Evolutionary conservation across 371 early-diverging fungal genomes (phyloP).

Genomic region (Mortierella sp.): DNA sequence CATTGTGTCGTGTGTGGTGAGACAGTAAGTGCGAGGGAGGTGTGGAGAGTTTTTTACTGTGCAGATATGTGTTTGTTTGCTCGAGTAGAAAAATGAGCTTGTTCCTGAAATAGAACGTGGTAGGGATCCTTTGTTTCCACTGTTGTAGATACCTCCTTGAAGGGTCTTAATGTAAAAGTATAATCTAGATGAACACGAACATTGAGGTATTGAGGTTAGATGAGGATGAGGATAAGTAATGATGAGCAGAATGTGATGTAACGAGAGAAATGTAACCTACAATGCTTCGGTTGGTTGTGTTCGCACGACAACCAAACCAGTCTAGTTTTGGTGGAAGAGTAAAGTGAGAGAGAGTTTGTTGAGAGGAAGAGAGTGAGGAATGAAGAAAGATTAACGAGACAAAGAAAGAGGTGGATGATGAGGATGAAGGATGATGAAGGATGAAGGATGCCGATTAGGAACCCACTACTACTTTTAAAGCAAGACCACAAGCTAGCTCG

Average conservation of each 20-base stretch:
- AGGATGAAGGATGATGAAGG: neutral
- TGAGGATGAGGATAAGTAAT: neutral
- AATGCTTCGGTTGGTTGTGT: too few species aligned
- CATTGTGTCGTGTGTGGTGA: too few species aligned
- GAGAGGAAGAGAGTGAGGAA: neutral
- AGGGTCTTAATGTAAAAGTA: neutral
- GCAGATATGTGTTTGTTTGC: too few species aligned
- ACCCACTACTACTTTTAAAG: too few species aligned
- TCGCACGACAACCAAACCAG: too few species aligned
- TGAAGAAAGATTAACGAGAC: neutral
- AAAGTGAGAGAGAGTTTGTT: neutral
- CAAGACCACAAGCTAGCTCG: too few species aligned
- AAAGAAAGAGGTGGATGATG: neutral
- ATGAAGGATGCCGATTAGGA: too few species aligned
- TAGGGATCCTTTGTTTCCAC: neutral
- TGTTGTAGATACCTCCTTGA: neutral
- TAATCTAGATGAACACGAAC: neutral
- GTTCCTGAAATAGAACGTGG: too few species aligned
- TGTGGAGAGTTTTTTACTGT: too few species aligned
- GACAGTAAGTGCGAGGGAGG: too few species aligned
- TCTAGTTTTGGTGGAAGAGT: too few species aligned
- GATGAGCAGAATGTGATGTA: neutral
- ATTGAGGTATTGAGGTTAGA: neutral
- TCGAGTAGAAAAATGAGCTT: too few species aligned
- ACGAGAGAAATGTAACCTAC: neutral